phyloP scores from a whole-genome alignment of 176 grass and related monocot genomes.

The Aegilops speltoides region DNA sequence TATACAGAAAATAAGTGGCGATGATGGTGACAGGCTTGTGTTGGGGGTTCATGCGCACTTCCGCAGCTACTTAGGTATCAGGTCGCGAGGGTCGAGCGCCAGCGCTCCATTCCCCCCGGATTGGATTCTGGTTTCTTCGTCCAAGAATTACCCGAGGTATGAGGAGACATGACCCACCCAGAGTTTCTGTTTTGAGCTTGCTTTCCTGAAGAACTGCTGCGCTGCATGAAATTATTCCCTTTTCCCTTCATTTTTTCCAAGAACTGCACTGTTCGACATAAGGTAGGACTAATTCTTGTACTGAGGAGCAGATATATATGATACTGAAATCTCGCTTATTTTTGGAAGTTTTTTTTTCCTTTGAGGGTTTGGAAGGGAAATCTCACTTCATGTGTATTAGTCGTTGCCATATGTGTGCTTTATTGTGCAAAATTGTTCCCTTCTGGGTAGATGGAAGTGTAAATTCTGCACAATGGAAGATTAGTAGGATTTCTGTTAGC shows the following conservation, averaged over 20 bases:
- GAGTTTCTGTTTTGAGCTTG: not conserved
- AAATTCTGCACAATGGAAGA: not conserved
- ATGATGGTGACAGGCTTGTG: not conserved
- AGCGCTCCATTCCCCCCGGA: not conserved
- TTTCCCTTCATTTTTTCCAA: not conserved
- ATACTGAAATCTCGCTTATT: not conserved
- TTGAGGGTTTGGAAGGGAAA: not conserved
- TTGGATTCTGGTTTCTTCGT: not conserved
- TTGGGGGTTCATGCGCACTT: constrained; percentile 9
- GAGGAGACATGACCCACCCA: not conserved
- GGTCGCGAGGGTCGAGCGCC: not conserved
- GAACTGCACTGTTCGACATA: not conserved
- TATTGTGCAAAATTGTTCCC: not conserved
- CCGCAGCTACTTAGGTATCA: not conserved
- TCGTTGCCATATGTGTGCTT: not conserved
- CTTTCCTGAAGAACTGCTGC: not conserved
- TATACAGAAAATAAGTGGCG: not conserved
- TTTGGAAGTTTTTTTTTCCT: not conserved
- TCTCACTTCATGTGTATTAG: not conserved
- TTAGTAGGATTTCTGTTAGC: not conserved
- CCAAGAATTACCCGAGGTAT: not conserved
- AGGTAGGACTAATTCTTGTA: not conserved
- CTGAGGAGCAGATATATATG: not conserved
- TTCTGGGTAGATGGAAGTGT: not conserved
- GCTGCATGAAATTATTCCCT: not conserved